A percentile compares a stretch with the other conserved stretches of the same genome.
Conservation (phyloP, 2,329 filamentous ascomycete genomes). For the Paraconiothyrium sp. region DNA sequence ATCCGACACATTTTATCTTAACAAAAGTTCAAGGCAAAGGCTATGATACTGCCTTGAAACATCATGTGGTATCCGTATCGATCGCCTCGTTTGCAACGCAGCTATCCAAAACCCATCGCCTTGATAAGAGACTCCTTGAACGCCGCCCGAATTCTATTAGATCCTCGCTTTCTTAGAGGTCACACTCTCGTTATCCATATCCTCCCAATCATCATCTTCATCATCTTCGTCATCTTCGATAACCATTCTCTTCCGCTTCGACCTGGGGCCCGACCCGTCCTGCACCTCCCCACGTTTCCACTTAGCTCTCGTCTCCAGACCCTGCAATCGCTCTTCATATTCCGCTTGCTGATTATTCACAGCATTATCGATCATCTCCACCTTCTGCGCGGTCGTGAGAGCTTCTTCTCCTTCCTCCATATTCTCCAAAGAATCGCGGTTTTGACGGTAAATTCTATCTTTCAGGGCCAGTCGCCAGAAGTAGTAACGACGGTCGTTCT, state of each 20-base stretch:
- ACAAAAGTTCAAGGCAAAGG: not conserved
- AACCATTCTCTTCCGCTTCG: slow-evolving; percentile 48
- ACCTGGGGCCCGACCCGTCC: slow-evolving; percentile 22
- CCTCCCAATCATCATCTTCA: slow-evolving; percentile 49
- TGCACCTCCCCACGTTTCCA: slow-evolving; percentile 31
- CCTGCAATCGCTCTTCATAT: slow-evolving; percentile 73
- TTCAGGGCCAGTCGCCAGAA: slow-evolving; percentile 82
- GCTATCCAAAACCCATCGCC: not conserved
- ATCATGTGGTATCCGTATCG: not conserved
- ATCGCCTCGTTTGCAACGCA: not conserved
- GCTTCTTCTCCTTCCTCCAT: slow-evolving; percentile 60
- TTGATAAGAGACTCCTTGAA: not conserved
- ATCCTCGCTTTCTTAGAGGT: slow-evolving; percentile 40
- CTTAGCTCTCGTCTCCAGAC: slow-evolving; percentile 47
- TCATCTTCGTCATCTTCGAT: slow-evolving; percentile 52
- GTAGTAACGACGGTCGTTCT: slow-evolving; percentile 70
- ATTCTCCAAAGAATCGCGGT: slow-evolving; percentile 75
- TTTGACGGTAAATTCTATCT: slow-evolving; percentile 78
- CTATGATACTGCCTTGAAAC: not conserved
- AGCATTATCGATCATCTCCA: slow-evolving; percentile 76
- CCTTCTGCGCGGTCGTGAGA: slow-evolving; percentile 65
- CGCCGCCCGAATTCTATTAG: slow-evolving; percentile 15
- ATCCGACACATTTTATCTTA: not conserved
- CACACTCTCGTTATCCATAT: slow-evolving; percentile 39
- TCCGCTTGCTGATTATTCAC: slow-evolving; percentile 74